Percentiles rank a stretch among this genome's conserved stretches.
phyloP scores from a whole-genome alignment of 176 grass and related monocot genomes.

The Raddia guianensis region DNA sequence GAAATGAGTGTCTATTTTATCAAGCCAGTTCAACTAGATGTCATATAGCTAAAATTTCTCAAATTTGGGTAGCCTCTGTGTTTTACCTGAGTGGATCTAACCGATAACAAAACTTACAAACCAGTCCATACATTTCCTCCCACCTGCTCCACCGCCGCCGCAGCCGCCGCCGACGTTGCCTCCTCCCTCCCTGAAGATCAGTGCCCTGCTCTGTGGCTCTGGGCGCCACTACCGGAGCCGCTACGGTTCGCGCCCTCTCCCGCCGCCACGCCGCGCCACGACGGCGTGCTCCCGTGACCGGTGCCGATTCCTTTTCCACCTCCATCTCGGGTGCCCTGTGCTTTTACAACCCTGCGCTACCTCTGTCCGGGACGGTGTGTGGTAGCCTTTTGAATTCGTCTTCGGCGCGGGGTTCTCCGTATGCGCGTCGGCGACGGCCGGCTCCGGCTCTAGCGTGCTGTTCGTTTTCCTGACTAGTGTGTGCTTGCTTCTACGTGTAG shows the following conservation, averaged over 20 bases:
- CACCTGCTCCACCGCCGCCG: background rate
- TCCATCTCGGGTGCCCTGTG: background rate
- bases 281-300: background rate
- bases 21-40: too few relatives aligned
- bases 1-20: too few relatives aligned
- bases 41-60: too few relatives aligned
- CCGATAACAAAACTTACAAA: too few relatives aligned
- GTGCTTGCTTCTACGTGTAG: background rate
- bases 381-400: background rate
- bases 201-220: background rate
- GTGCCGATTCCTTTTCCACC: background rate
- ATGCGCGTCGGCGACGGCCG: too few relatives aligned
- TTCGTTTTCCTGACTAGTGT: background rate
- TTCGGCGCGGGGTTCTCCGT: background rate
- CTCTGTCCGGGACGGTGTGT: slow-evolving; percentile 6
- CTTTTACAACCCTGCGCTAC: background rate
- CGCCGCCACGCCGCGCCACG: background rate
- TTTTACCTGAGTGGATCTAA: too few relatives aligned
- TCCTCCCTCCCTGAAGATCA: slow-evolving; percentile 28
- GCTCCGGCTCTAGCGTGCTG: too few relatives aligned
- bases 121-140: background rate
- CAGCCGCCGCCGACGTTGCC: background rate
- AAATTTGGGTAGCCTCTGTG: too few relatives aligned
- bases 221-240: background rate
- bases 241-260: background rate